Evolutionary conservation across 805 yeast species (phyloP), one percentile per base, ranked within the genome.

Genomic region (Vanderwaltozyma yarrowii): DNA sequence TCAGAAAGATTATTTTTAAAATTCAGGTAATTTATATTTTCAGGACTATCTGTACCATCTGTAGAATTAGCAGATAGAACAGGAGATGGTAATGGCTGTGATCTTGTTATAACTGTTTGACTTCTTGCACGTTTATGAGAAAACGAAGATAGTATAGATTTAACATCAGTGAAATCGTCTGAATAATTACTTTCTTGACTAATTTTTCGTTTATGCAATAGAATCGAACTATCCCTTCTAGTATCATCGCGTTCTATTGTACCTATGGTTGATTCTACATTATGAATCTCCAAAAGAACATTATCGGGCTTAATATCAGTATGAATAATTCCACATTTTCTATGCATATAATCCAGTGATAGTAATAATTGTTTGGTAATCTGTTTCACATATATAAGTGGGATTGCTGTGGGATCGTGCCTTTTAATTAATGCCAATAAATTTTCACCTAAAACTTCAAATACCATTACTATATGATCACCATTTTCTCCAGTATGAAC

Each of bases 371-470:
- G 95, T 50, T 79, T 80, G n/a, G 92, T 76, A 39, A 86, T 80
- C 55, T 81, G 89, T 58, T 84, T 81, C 26, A 84, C 92, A 50
- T 80, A 73, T 15, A 70, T 68, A 23, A 75, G 57, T 2, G 95
- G 94, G 12, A 85, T 72, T 14, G 92, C 88, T 44, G 80, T 69
- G 59, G 80, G 85, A 52, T 73, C 69, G 54, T 72, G 87, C 39
- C 87, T 69, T 45, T 83, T 73, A 40, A 89, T 86, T 47, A 92
- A 66, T 16, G 94, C 87, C 36, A 89, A 65, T 47, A 92, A 60
- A 55, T 87, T 89, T 60, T 92, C 98, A 14, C 99, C 99, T 44
- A 92, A 66, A 0, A 92, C 95, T 62, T 92, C 98, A 59, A 92
- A 92, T 1, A 89, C 96, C 97, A 92, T 92, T 42, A 92, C 89